These are phyloP conservation scores for Globisporangium emineosum DNA, from an alignment of 352 stramenopile genomes.

Conservation along the genomic window DNA sequence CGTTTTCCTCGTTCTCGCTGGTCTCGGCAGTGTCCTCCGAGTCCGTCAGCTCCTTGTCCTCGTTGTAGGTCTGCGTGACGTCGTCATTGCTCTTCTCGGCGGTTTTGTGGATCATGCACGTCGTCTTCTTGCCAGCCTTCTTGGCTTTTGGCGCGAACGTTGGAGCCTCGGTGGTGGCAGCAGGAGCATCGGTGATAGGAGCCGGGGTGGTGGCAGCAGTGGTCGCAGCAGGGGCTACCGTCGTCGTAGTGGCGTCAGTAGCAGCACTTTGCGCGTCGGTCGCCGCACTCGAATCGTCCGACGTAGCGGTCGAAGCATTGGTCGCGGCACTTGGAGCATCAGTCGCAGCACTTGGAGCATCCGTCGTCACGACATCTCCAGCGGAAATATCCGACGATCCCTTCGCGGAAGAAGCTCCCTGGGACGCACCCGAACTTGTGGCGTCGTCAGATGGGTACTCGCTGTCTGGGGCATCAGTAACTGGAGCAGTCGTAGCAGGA, in stretches of 20 bases:
- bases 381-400: not conserved
- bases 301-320: too few species aligned
- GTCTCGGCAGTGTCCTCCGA: not conserved
- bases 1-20: not conserved
- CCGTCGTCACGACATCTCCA: not conserved
- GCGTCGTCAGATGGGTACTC: not conserved
- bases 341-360: not conserved
- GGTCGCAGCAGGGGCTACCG: slow-evolving; percentile 13
- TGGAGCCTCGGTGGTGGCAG: slow-evolving; percentile 9
- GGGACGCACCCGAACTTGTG: not conserved
- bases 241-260: not conserved
- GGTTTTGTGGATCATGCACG: slow-evolving; percentile 12
- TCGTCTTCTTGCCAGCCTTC: slow-evolving; percentile 10
- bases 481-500: not conserved
- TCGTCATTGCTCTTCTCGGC: slow-evolving; percentile 8
- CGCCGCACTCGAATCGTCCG: not conserved
- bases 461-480: not conserved
- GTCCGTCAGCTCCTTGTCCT: slow-evolving; percentile 7
- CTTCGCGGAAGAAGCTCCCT: not conserved
- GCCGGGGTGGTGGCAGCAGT: slow-evolving; percentile 1
- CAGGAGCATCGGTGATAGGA: slow-evolving; percentile 5
- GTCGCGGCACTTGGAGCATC: not conserved
- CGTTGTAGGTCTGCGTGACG: slow-evolving; percentile 1
- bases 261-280: not conserved
- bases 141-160: slow-evolving; percentile 1